Evolutionary conservation across 73 alveolate species (phyloP), one percentile per base, ranked within the genome.

Genomic region (Paramecium pentaurelia): DNA sequence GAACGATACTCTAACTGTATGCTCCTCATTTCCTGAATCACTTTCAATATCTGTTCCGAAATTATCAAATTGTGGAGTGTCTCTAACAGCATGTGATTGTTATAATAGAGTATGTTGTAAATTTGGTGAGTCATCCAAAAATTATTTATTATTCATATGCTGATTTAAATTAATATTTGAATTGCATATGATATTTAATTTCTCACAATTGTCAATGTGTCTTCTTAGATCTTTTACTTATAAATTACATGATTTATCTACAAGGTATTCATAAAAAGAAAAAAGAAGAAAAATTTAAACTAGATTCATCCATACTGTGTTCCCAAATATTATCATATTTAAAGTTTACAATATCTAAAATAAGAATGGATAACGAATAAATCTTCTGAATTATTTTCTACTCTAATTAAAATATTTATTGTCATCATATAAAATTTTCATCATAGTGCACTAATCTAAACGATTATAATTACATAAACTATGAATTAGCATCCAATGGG

Each of bases 141-240:
- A 64, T 64, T 64, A 64, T 64, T 64, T 64, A 27, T 34, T 64
- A 34, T 64, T 64, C 20, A 64, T 64, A 14, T 64, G 47, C 12
- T 64, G 28, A 34, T 28, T 64, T 32, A 64, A 64, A 64, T 64
- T 64, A 20, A 64, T 14, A 28, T 64, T 64, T 32, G 84, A 64
- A 64, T 64, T 64, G 47, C 84, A 64, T 30, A 64, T 64, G 22
- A 64, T 28, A 27, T 64, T 64, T 64, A 64, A 27, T 64, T 34
- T 64, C 12, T 64, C 84, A 64, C 84, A 64, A 64, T 64, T 64
- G 28, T 64, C 84, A 64, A 64, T 20, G 28, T 64, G 84, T n/a
- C 28, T 64, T 34, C 30, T 64, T 64, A 64, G 30, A 64, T 64
- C 84, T 64, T 64, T 64, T 12, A 64, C 84, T 64, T 64, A 27